phyloP scores from a whole-genome alignment of 805 yeast species.

The Suhomyces xylopsoci region DNA sequence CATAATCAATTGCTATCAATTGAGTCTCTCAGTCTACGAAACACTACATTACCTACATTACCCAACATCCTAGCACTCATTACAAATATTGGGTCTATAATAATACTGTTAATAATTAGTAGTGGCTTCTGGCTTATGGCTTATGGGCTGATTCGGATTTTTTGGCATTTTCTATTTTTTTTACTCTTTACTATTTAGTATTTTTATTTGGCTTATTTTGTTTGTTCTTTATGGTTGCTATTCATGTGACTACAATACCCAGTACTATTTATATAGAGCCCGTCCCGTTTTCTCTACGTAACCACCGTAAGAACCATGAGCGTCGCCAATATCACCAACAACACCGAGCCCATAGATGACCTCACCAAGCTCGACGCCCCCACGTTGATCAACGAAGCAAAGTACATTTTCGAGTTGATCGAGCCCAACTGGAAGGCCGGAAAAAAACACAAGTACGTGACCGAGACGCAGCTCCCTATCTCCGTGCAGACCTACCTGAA shows the following conservation, averaged over 20 bases:
- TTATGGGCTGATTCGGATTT: too few species aligned
- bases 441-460: slow-evolving; percentile 10
- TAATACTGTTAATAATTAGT: too few species aligned
- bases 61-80: too few species aligned
- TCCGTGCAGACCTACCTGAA: slow-evolving; percentile 11
- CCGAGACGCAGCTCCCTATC: slow-evolving; percentile 6
- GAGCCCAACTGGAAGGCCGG: slow-evolving; percentile 12
- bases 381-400: slow-evolving; percentile 10
- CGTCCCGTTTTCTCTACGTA: too few species aligned
- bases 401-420: slow-evolving; percentile 9
- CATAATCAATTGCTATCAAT: too few species aligned
- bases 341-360: slow-evolving; percentile 11
- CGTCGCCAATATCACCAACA: slow-evolving; percentile 10
- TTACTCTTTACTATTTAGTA: neutral
- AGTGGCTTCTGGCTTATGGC: too few species aligned
- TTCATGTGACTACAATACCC: neutral
- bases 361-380: slow-evolving; percentile 10
- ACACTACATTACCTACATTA: too few species aligned
- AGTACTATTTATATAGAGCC: neutral
- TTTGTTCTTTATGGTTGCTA: neutral
- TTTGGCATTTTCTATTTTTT: too few species aligned
- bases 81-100: too few species aligned
- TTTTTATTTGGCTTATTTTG: neutral
- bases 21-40: too few species aligned
- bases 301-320: slow-evolving; percentile 1